Base-by-base conservation (phyloP, 352 stramenopile genomes). In the Phytophthora pini region DNA sequence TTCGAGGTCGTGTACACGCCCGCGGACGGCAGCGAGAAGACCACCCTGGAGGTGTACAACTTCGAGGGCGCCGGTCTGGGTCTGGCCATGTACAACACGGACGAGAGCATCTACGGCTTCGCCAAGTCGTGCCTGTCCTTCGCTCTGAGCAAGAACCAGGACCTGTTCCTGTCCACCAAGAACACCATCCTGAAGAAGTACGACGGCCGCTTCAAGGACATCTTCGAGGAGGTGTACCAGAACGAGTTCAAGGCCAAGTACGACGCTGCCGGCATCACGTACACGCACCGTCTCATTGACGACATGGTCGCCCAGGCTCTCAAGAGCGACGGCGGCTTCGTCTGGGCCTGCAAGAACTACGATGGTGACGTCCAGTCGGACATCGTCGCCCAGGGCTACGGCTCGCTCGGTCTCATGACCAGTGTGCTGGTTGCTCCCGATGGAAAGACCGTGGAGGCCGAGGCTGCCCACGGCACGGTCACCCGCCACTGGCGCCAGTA, bases 341-440 rank as follows among this genome's bases (percentile, higher is more conserved):
- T 94, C 6, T 94, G 85, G 85, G 83, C 83, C 5, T 89, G 79
- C 77, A 94, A 94, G 77, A 94, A 94, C 75, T 94, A 94, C 68
- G 85, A 94, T 58, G 85, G 85, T 54, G 85, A 94, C 60, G 83
- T 94, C 43, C 80, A 89, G 73, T 89, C 77, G 44, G 85, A 94
- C 66, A 92, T 89, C 63, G 75, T 94, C 15, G 85, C 85, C 5
- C 85, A 94, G 72, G 85, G 83, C 31, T 94, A 89, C 66, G 85
- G 85, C 29, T 92, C 81, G 55, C 80, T 94, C 31, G 85, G 85
- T 41, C 68, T 94, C 8, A 94, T 94, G 85, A 94, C 85, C 49
- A 80, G 59, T 24, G 86, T 94, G 54, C 75, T 94, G 11, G 61
- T 93, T 22, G 75, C 79, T 7, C 83, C 83, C 31, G 86, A 94